Evolutionary conservation across 306 rosid genomes (phyloP), one percentile per base, ranked within the genome.

Genomic region (Oxytropis ochrocephala): DNA sequence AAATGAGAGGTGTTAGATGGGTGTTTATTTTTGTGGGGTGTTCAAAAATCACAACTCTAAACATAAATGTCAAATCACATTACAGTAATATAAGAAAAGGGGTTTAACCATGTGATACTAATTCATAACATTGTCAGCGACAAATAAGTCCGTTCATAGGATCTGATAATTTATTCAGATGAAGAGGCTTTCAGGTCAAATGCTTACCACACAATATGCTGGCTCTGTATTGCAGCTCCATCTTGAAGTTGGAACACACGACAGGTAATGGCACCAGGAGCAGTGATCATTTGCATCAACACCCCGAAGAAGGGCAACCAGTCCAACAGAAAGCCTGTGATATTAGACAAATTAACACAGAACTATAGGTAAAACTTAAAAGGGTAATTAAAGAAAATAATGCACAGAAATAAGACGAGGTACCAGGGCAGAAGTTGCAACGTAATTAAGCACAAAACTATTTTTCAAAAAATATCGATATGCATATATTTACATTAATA

Each of bases 251-350:
- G 98, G 98, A 72, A 94, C 85, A 64, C 98, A 94, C 39, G 97
- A 88, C 76, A 94, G 72, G 76, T 94, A 90, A 78, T 94, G 98
- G 81, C 98, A 94, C 98, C 98, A 94, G 58, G 97, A 90, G 76
- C 98, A 94, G 83, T 90, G 96, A 27, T 87, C 79, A 70, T 94
- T 94, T 30, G 95, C 96, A 76, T 94, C 92, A 24, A 88, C 87
- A 16, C 82, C 87, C 6, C 85, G 90, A 48, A 90, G 89, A 48
- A 94, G 89, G 57, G 85, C 61, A 67, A 84, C 86, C 74, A 90
- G 73, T 73, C 97, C 89, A 75, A 76, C 92, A 30, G 96, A 84
- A 46, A 94, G 78, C 77, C 98, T 94, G 84, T 55, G 66, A 55
- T 6, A 61, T 60, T 42, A 18, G 64, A 73, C 46, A 70, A 35